Percentiles rank a stretch among this genome's conserved stretches.
Conservation (phyloP, 2,329 filamentous ascomycete species). For the Sporothrix dimorphospora region DNA sequence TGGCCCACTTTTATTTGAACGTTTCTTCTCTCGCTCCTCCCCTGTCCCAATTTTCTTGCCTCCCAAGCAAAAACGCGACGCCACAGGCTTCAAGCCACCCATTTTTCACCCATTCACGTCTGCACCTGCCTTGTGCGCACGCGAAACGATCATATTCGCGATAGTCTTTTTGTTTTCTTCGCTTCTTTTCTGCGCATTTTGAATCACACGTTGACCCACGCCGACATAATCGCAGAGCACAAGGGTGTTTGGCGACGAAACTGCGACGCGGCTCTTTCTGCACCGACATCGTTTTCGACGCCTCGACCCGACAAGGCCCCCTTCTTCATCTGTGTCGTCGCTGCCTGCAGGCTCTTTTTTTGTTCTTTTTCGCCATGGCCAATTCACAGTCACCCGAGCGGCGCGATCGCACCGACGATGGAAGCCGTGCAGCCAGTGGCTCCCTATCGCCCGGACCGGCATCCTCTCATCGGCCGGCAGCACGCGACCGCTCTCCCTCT, state of each 20-base stretch:
- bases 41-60: slow-evolving; percentile 11
- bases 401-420: not conserved
- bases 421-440: not conserved
- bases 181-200: not conserved
- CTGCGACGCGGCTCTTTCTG: not conserved
- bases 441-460: not conserved
- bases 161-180: not conserved
- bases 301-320: not conserved
- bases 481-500: slow-evolving; percentile 14
- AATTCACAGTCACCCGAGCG: slow-evolving; percentile 4
- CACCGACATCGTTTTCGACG: not conserved
- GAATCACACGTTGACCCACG: not conserved
- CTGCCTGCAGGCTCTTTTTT: not conserved
- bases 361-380: not conserved
- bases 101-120: slow-evolving; percentile 23
- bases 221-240: not conserved
- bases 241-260: slow-evolving; percentile 4
- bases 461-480: slow-evolving; percentile 10
- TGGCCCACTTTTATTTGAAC: slow-evolving; percentile 12
- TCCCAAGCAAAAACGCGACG: slow-evolving; percentile 9
- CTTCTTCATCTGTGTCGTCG: not conserved
- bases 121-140: slow-evolving; percentile 10
- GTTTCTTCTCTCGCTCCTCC: slow-evolving; percentile 15
- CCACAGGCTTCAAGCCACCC: slow-evolving; percentile 29
- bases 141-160: slow-evolving; percentile 7